These are phyloP conservation scores for Saccharomyces hybrid DNA, from an alignment of 1,139 yeast species.

Conservation along the genomic window DNA sequence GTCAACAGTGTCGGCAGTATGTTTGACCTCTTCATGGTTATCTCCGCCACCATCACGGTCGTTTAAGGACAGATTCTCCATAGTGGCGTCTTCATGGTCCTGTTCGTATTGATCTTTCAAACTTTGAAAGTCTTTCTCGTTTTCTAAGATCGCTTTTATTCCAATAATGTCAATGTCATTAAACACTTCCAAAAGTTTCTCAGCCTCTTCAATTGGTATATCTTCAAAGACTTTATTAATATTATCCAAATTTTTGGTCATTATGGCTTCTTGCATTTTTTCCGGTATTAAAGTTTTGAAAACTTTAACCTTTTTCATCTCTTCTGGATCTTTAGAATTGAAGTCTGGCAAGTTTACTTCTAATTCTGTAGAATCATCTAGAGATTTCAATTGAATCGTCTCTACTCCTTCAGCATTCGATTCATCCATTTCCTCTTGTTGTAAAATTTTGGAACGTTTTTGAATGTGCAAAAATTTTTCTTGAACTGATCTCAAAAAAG, in stretches of 20 bases:
- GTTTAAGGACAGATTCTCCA: slow-evolving; percentile 11
- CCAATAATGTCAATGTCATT: slow-evolving; percentile 81
- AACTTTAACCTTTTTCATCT: slow-evolving; percentile 43
- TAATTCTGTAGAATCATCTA: slow-evolving; percentile 77
- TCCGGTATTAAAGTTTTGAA: slow-evolving; percentile 49
- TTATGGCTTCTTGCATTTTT: slow-evolving; percentile 69
- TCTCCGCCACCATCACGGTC: slow-evolving; percentile 9
- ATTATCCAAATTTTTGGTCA: slow-evolving; percentile 61
- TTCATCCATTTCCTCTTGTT: slow-evolving; percentile 34
- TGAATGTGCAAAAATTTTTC: slow-evolving; percentile 78
- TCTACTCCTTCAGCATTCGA: slow-evolving; percentile 46
- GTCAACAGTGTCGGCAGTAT: slow-evolving; percentile 34
- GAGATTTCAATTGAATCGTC: slow-evolving; percentile 80
- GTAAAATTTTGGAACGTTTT: slow-evolving; percentile 62
- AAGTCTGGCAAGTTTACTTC: slow-evolving; percentile 63
- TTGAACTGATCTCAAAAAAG: slow-evolving; percentile 48
- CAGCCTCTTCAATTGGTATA: slow-evolving; percentile 77
- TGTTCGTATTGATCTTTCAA: slow-evolving; percentile 40
- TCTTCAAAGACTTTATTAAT: slow-evolving; percentile 78
- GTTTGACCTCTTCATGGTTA: slow-evolving; percentile 8
- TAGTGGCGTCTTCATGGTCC: slow-evolving; percentile 8
- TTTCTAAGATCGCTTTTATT: slow-evolving; percentile 67
- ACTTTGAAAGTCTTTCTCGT: slow-evolving; percentile 58
- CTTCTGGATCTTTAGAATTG: slow-evolving; percentile 40
- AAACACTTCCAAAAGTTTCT: slow-evolving; percentile 60